Evolutionary conservation across 192 early-diverging fungal genomes (phyloP).

Genomic region (Backusella macrospora): DNA sequence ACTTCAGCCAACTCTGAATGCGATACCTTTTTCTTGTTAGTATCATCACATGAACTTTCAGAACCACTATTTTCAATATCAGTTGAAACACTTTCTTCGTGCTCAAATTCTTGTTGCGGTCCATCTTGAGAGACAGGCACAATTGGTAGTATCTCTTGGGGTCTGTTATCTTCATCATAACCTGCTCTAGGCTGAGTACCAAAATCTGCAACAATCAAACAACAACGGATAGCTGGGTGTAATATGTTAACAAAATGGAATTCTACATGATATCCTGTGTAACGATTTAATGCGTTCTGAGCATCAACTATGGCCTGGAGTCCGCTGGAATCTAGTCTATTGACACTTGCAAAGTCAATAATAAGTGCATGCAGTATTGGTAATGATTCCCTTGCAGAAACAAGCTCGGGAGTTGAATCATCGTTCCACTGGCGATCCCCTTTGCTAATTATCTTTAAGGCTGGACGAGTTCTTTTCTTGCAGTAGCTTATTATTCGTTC

Average conservation of each 20-base stretch:
- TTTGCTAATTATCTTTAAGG: slow-evolving; percentile 1
- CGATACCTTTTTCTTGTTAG: not conserved
- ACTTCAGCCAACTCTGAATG: not conserved
- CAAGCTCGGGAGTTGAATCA: slow-evolving; percentile 33
- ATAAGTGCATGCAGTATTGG: slow-evolving; percentile 40
- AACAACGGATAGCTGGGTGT: slow-evolving; percentile 31
- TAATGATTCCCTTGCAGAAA: slow-evolving; percentile 28
- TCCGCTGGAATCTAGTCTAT: slow-evolving; percentile 41
- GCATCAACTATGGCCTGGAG: slow-evolving; percentile 43
- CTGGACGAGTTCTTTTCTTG: slow-evolving; percentile 25
- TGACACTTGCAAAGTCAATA: slow-evolving; percentile 43
- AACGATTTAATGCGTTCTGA: slow-evolving; percentile 37
- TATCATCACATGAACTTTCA: not conserved
- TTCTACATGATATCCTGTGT: slow-evolving; percentile 35
- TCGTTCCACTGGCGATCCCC: slow-evolving; percentile 43
- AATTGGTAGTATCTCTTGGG: slow-evolving; percentile 38
- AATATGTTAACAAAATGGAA: slow-evolving; percentile 44
- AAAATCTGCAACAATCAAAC: slow-evolving; percentile 40
- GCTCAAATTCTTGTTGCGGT: slow-evolving; percentile 3
- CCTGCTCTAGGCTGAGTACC: slow-evolving; percentile 25
- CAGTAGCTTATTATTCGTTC: slow-evolving; percentile 52
- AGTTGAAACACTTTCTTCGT: not conserved
- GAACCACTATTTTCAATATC: slow-evolving; percentile 8
- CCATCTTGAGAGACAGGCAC: slow-evolving; percentile 40
- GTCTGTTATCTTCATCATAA: not conserved